A percentile compares a stretch with the other conserved stretches of the same genome.
Conservation (phyloP, 2,329 filamentous ascomycete genomes). For the Penicillium rolfsii region DNA sequence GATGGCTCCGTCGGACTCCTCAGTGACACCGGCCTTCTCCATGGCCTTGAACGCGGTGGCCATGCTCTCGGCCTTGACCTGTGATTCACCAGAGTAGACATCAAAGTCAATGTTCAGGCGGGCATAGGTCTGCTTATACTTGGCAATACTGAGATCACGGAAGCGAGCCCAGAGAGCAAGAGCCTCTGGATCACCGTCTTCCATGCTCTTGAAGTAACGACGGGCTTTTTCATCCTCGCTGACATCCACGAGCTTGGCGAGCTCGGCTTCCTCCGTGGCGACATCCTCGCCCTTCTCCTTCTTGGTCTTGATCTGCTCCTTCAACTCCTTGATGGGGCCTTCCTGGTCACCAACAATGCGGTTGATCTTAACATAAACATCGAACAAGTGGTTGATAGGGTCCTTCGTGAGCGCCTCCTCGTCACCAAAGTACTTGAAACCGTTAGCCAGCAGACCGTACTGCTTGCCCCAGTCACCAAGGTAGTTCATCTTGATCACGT, state of each 20-base stretch:
- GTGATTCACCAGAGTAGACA: constrained; percentile 70
- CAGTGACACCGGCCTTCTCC: constrained; percentile 62
- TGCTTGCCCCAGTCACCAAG: constrained; percentile 72
- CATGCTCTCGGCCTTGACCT: constrained; percentile 66
- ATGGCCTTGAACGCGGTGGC: constrained; percentile 62
- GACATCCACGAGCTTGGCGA: constrained; percentile 53
- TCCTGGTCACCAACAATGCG: constrained; percentile 60
- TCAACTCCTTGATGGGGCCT: constrained; percentile 58
- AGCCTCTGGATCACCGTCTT: constrained; percentile 62
- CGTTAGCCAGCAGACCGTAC: constrained; percentile 65
- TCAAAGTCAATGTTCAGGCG: constrained; percentile 68
- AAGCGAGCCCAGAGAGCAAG: constrained; percentile 66
- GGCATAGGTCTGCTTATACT: constrained; percentile 66
- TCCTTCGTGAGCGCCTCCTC: constrained; percentile 63
- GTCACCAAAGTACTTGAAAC: constrained; percentile 64
- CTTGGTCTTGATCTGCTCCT: constrained; percentile 53
- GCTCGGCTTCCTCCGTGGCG: constrained; percentile 52
- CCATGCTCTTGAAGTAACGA: constrained; percentile 70
- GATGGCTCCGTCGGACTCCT: constrained; percentile 67
- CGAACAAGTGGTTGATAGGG: constrained; percentile 67
- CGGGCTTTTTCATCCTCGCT: constrained; percentile 64
- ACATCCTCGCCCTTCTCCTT: constrained; percentile 55
- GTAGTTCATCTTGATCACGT: constrained; percentile 67
- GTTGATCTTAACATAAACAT: constrained; percentile 69
- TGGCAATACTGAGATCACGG: constrained; percentile 65